Base-by-base conservation (phyloP, 2,329 filamentous ascomycete species). In the Plenodomus biglobosus region DNA sequence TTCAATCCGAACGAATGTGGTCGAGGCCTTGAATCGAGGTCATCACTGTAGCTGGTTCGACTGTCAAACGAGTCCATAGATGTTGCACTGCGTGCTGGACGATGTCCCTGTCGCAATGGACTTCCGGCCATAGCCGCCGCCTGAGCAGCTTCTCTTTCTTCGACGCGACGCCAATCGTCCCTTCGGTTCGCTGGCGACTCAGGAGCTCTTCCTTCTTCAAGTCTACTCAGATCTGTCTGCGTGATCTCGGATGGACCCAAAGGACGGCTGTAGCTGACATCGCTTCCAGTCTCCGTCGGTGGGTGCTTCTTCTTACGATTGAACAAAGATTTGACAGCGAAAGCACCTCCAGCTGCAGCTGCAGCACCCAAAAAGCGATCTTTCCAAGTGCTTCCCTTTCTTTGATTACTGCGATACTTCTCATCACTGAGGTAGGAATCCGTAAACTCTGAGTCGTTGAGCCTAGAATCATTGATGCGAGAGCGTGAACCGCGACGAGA, bases 321-420 rank as follows among this genome's bases (percentile, higher is more conserved):
- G 38, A 85, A 90, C 11, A 83, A 85, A 54, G 81, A 87, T 69
- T 65, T 72, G 22, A 70, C 38, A 3, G 65, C 68, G 27, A 74
- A 75, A n/a, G 77, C 64, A 8, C 75, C 69, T 19, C 70, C 72
- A 21, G 61, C 60, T 8, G 62, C 76, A 27, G 73, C 76, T 15
- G 70, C 74, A 51, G 71, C 76, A 18, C 74, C 76, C 8, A 79
- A 52, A 3, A 80, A 47, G 8, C 75, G 69, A 46, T 79, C 69
- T 21, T 71, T 68, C 77, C 77, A 79, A 1, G 73, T 74, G 20
- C 66, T 53, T 13, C 49, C 53, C 24, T 66, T 65, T 34, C 57
- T 61, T 15, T 62, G 61, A 34, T 65, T 53, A 15, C 60, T 56
- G 3, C 61, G 64, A 47, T 73, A 74, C 56, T 79, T 78, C 51